These are phyloP conservation scores for Takashimella koratensis DNA, from an alignment of 1,284 basidiomycete species.

Conservation along the genomic window DNA sequence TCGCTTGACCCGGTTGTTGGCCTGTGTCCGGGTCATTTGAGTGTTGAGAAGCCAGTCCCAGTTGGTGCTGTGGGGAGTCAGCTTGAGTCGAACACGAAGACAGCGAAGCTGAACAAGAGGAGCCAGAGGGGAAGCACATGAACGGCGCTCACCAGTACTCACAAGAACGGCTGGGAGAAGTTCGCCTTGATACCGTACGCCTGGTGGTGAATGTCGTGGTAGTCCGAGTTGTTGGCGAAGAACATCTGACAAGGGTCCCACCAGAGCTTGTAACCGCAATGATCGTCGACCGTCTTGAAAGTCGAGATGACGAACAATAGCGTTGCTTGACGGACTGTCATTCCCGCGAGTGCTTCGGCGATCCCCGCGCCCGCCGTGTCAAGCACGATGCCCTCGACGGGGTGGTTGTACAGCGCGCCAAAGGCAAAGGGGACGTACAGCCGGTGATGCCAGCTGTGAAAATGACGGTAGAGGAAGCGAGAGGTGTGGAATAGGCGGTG, in stretches of 20 bases:
- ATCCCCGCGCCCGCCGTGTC: constrained; percentile 79
- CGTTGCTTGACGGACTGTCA: constrained; percentile 80
- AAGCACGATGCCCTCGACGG: constrained; percentile 86
- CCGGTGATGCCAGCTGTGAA: constrained; percentile 94
- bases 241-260: constrained; percentile 85
- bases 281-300: constrained; percentile 95
- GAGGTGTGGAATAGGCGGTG: constrained; percentile 90
- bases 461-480: constrained; percentile 82
- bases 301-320: constrained; percentile 80
- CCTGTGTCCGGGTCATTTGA: constrained; percentile 45
- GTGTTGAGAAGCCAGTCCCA: constrained; percentile 50
- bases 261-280: constrained; percentile 87
- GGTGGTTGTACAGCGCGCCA: constrained; percentile 97
- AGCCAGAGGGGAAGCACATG: background rate
- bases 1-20: constrained; percentile 12
- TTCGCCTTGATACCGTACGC: constrained; percentile 91
- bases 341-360: constrained; percentile 65
- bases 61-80: constrained; percentile 39
- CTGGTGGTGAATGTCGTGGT: constrained; percentile 98
- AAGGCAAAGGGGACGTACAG: constrained; percentile 97
- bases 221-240: constrained; percentile 91
- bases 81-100: background rate
- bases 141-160: no score
- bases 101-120: background rate
- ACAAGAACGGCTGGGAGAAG: constrained; percentile 89